Conservation (phyloP, 2,329 filamentous ascomycete genomes). For the Coniochaeta pulveracea region DNA sequence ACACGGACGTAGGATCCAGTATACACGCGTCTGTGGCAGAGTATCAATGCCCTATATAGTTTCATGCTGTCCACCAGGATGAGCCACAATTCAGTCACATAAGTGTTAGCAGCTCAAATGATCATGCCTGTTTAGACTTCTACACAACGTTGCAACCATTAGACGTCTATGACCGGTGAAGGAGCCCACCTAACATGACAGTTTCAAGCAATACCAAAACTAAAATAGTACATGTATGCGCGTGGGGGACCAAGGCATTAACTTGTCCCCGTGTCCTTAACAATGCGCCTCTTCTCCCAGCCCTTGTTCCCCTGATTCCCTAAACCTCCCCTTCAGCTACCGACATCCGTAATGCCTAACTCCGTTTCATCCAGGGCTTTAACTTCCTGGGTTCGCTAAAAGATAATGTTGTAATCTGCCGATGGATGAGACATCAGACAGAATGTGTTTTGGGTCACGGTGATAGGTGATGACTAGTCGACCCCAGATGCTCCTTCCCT, state of each 20-base stretch:
- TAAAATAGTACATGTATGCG: conserved; percentile 44
- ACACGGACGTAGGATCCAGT: no score
- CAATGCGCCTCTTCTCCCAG: conserved; percentile 11
- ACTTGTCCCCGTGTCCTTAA: conserved; percentile 9
- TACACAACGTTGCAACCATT: no score
- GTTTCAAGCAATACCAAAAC: conserved; percentile 6
- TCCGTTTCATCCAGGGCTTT: background rate
- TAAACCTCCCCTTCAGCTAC: background rate
- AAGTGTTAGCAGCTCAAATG: no score
- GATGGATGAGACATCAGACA: background rate
- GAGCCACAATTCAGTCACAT: no score
- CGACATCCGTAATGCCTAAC: conserved; percentile 2
- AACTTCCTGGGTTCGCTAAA: no score
- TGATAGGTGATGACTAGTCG: conserved; percentile 24
- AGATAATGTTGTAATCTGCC: conserved; percentile 8
- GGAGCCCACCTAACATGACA: conserved; percentile 9
- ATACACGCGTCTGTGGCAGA: no score
- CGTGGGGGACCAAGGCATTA: conserved; percentile 19
- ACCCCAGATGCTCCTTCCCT: conserved; percentile 14
- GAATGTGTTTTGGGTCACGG: conserved; percentile 11
- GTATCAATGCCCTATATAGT: no score
- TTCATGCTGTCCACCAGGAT: no score
- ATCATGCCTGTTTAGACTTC: no score
- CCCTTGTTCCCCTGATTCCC: background rate
- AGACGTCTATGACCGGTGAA: conserved; percentile 37